phyloP scores from a whole-genome alignment of 306 rosid species.

The Rubus parviflorus region DNA sequence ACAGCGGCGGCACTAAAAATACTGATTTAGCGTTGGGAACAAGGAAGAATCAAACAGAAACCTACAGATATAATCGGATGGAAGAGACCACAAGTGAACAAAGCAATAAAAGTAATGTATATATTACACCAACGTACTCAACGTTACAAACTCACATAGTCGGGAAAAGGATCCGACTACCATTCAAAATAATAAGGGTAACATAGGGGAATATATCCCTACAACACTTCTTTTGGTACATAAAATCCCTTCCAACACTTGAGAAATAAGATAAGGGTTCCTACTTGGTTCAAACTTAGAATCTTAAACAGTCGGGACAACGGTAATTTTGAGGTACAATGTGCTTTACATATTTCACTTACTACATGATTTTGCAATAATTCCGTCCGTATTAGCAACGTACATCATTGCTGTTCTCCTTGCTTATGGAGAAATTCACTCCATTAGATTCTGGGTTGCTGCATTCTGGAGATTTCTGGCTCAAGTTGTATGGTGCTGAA shows the following conservation, averaged over 20 bases:
- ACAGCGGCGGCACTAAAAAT: too few species aligned
- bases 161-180: slow-evolving; percentile 22
- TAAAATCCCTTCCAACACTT: neutral
- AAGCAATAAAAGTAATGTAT: neutral
- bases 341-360: slow-evolving; percentile 37
- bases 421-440: slow-evolving; percentile 42
- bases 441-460: slow-evolving; percentile 49
- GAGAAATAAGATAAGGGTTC: neutral
- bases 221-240: neutral
- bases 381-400: slow-evolving; percentile 23
- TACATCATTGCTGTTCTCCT: slow-evolving; percentile 24
- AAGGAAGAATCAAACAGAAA: neutral
- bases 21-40: neutral
- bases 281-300: slow-evolving; percentile 19
- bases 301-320: neutral
- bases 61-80: neutral
- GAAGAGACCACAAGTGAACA: neutral
- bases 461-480: slow-evolving; percentile 54
- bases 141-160: slow-evolving; percentile 4
- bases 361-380: slow-evolving; percentile 32
- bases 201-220: slow-evolving; percentile 18
- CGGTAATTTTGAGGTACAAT: slow-evolving; percentile 9
- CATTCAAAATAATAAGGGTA: slow-evolving; percentile 25
- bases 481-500: slow-evolving; percentile 64
- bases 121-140: slow-evolving; percentile 25